Conservation (phyloP, 2,329 filamentous ascomycete species). For the Alternaria hordeiaustralica region DNA sequence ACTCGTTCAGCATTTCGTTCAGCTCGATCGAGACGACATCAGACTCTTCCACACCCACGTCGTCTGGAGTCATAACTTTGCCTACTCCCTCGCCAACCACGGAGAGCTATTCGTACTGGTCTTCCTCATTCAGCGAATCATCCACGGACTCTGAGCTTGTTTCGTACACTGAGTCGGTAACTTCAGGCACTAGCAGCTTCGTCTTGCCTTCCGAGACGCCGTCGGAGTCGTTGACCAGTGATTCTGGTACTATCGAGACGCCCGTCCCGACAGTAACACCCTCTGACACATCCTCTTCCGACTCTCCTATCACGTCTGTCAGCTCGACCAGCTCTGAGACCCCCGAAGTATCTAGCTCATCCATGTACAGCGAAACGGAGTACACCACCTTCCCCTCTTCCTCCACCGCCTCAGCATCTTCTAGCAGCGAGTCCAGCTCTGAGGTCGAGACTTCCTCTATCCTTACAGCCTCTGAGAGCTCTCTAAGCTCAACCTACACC, state of each 20-base stretch:
- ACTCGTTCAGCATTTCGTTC: not conserved
- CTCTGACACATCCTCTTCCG: not conserved
- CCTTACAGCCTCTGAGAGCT: not conserved
- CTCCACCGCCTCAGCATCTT: not conserved
- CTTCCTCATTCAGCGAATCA: not conserved
- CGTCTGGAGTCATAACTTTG: not conserved
- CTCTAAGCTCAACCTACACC: not conserved
- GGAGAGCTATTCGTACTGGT: not conserved
- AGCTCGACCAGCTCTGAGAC: not conserved
- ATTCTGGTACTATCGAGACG: not conserved
- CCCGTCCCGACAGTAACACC: not conserved
- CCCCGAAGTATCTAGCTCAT: not conserved
- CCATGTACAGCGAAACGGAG: not conserved
- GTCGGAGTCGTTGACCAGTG: conserved; percentile 1
- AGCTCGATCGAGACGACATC: not conserved
- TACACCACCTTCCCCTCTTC: not conserved
- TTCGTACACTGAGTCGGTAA: not conserved
- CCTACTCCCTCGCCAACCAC: not conserved
- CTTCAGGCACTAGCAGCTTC: not conserved
- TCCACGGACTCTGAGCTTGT: not conserved
- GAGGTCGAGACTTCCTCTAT: not conserved
- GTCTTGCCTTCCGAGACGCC: not conserved
- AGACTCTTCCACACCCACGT: not conserved
- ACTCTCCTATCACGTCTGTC: not conserved
- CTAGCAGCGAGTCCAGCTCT: not conserved